A percentile compares a stretch with the other conserved stretches of the same genome.
These are phyloP conservation scores for Alternaria dauci DNA, from an alignment of 2,329 filamentous ascomycete genomes.

Conservation along the genomic window DNA sequence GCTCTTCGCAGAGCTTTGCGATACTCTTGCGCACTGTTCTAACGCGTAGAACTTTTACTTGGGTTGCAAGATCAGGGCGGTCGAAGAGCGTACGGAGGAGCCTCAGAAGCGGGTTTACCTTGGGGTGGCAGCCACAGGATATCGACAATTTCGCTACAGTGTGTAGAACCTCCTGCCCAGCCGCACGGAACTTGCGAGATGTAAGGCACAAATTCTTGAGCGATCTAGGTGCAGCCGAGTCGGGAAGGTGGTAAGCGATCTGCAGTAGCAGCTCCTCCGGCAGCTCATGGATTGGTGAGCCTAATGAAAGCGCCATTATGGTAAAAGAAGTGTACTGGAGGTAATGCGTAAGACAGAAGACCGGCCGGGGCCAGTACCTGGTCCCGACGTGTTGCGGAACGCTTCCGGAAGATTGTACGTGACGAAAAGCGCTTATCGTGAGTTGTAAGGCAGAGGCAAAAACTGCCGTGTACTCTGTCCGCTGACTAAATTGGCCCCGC, in stretches of 20 bases:
- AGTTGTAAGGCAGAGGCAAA: not conserved
- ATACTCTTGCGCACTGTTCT: slow-evolving; percentile 27
- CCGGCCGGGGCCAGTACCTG: not conserved
- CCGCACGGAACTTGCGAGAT: slow-evolving; percentile 26
- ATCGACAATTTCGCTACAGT: slow-evolving; percentile 23
- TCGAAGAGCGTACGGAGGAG: slow-evolving; percentile 34
- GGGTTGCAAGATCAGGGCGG: slow-evolving; percentile 30
- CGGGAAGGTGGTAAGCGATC: slow-evolving; percentile 22
- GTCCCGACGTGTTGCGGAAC: not conserved
- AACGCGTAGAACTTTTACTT: slow-evolving; percentile 29
- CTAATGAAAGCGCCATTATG: not conserved
- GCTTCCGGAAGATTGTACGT: not conserved
- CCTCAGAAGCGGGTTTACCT: slow-evolving; percentile 26
- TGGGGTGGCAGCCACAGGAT: slow-evolving; percentile 27
- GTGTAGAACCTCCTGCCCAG: slow-evolving; percentile 31
- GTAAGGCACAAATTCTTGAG: slow-evolving; percentile 28
- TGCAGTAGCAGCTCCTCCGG: slow-evolving; percentile 35
- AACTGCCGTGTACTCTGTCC: not conserved
- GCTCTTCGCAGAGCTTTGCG: slow-evolving; percentile 20
- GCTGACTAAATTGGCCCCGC: not conserved
- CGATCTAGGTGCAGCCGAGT: slow-evolving; percentile 18
- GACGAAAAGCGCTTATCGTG: not conserved
- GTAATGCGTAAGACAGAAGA: not conserved
- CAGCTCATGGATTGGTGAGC: slow-evolving; percentile 19
- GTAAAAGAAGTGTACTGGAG: not conserved